Evolutionary conservation across 495 filamentous ascomycete species (phyloP).

Genomic region (Hamigera avellanea): DNA sequence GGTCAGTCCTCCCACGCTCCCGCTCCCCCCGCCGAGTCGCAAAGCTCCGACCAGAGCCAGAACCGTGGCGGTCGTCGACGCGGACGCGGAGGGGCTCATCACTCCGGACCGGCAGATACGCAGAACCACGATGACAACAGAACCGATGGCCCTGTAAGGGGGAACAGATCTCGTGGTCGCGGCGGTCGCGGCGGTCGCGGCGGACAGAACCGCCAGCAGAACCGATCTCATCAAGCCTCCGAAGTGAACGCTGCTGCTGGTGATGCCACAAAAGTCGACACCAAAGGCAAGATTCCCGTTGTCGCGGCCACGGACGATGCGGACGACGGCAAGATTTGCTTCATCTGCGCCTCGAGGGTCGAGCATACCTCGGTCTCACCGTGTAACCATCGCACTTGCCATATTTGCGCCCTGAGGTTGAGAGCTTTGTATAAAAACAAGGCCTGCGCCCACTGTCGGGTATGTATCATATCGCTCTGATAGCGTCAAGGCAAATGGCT

Average conservation of each 20-base stretch:
- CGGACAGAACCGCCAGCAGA: constrained; percentile 11
- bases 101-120: constrained; percentile 13
- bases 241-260: constrained; percentile 2
- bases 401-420: constrained; percentile 84
- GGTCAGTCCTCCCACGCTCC: constrained; percentile 9
- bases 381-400: constrained; percentile 91
- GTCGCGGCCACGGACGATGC: constrained; percentile 35
- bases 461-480: constrained; percentile 31
- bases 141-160: constrained; percentile 14
- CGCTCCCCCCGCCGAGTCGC: constrained; percentile 13
- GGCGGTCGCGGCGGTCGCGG: constrained; percentile 21
- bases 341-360: constrained; percentile 87
- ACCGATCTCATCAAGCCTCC: constrained; percentile 7
- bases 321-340: constrained; percentile 74
- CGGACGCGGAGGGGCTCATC: constrained; percentile 23
- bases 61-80: constrained; percentile 30
- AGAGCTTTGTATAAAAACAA: constrained; percentile 92
- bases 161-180: constrained; percentile 20
- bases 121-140: constrained; percentile 5
- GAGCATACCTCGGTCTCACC: constrained; percentile 77
- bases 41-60: constrained; percentile 13
- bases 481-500: no score
- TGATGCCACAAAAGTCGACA: constrained; percentile 6
- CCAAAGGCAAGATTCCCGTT: constrained; percentile 14
- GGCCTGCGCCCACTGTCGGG: constrained; percentile 86